A percentile compares a stretch with the other conserved stretches of the same genome.
Evolutionary conservation across 345 rosid genomes (phyloP).

Genomic region (Corymbia maculata): DNA sequence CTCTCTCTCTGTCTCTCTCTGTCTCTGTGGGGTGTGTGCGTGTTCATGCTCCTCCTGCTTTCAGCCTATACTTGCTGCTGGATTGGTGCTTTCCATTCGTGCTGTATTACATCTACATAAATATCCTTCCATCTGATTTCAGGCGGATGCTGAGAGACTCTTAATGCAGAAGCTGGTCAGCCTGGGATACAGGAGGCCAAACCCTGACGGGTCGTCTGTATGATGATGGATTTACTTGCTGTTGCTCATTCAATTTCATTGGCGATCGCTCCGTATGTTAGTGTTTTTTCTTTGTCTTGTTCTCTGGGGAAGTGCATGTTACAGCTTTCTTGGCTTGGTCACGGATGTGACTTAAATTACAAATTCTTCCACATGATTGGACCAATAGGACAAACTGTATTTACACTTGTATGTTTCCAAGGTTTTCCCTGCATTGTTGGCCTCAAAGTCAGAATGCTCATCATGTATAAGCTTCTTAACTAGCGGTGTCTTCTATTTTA

Average conservation of each 20-base stretch:
- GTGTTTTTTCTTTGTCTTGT: neutral
- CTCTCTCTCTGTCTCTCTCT: neutral
- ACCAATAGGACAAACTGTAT: neutral
- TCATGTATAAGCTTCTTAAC: neutral
- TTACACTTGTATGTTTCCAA: neutral
- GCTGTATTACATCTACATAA: neutral
- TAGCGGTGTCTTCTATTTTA: neutral
- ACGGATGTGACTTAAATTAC: neutral
- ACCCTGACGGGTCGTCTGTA: constrained; percentile 4
- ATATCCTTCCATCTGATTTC: neutral
- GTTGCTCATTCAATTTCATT: neutral
- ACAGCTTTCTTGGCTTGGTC: neutral
- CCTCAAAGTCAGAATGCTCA: neutral
- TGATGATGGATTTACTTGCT: neutral
- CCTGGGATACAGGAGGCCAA: constrained; percentile 54
- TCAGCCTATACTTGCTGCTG: neutral
- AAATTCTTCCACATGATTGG: neutral
- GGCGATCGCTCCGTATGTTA: neutral
- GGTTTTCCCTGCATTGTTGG: neutral
- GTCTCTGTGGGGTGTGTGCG: neutral
- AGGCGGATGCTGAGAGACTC: constrained; percentile 80
- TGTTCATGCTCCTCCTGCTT: neutral
- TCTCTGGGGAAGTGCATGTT: neutral
- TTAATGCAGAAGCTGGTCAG: constrained; percentile 60
- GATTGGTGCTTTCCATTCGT: neutral